Evolutionary conservation across 495 filamentous ascomycete genomes (phyloP), one percentile per base, ranked within the genome.

Genomic region (Jackrogersella minutella): DNA sequence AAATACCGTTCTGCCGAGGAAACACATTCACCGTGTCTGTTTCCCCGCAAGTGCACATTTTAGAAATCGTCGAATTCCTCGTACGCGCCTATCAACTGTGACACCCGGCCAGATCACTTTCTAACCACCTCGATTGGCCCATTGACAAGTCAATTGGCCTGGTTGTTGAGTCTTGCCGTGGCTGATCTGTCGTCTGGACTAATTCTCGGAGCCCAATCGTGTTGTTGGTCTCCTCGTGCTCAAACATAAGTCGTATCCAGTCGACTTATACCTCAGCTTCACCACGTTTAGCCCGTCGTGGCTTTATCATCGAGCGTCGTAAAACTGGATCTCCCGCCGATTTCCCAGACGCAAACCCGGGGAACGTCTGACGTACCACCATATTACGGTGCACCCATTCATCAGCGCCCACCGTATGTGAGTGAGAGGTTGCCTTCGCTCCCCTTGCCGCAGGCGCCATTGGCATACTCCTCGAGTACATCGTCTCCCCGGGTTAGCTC

Each of bases 281-380:
- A n/a, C 17, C 60, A 22, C 31, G 14, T 69, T 78, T 71, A 73
- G 75, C 79, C 71, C 76, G 67, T 74, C 68, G 62, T 74, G 34
- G 58, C 65, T 39, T 58, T 64, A 21, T 53, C 39, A 19, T 54
- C 53, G 75, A 85, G 86, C 81, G 92, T 89, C 93, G 93, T 86
- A 91, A 97, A 96, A 85, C 93, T 97, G 93, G 93, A 96, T 93
- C 90, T 95, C 81, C 92, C 93, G 79, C 90, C 92, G 84, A 90
- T 94, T 73, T 90, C 92, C 76, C 91, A 93, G 85, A 87, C 92
- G 85, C 91, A 92, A 78, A 87, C 89, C 87, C 90, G 93, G 89
- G 92, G 90, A 84, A 85, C 87, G 81, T 84, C 85, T 78, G 91
- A 96, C 80, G 85, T 86, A 71, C 71, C 66, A 58, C 80, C 88